Conservation (phyloP, 1,284 basidiomycete species). For the Leccinum brunneo-olivaceum region DNA sequence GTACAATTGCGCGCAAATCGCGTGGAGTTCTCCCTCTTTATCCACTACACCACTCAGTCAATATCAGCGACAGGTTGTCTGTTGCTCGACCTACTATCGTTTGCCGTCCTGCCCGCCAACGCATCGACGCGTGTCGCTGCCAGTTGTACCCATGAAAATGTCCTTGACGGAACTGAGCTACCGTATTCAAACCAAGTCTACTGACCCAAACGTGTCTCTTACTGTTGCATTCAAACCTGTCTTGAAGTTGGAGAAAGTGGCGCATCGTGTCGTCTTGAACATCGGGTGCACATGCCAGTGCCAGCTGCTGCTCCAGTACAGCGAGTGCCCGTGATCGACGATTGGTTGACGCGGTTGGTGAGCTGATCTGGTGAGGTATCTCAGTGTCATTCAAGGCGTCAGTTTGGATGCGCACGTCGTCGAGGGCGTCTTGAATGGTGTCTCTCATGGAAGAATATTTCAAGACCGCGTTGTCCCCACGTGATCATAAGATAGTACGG, state of each 20-base stretch:
- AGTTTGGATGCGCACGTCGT: slow-evolving; percentile 44
- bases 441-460: slow-evolving; percentile 32
- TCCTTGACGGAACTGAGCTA: slow-evolving; percentile 49
- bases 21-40: slow-evolving; percentile 37
- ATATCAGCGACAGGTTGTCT: background rate
- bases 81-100: slow-evolving; percentile 31
- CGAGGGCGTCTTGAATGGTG: slow-evolving; percentile 54
- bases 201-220: slow-evolving; percentile 22
- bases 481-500: slow-evolving; percentile 22
- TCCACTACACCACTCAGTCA: slow-evolving; percentile 31
- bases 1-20: slow-evolving; percentile 43
- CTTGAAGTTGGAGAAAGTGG: slow-evolving; percentile 59
- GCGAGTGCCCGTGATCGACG: slow-evolving; percentile 47
- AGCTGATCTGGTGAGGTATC: slow-evolving; percentile 44
- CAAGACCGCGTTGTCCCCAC: slow-evolving; percentile 17
- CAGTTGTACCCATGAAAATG: slow-evolving; percentile 48
- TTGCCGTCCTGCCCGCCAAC: slow-evolving; percentile 33
- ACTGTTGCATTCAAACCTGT: slow-evolving; percentile 76
- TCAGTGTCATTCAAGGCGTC: slow-evolving; percentile 8
- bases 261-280: slow-evolving; percentile 40
- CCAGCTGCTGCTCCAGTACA: slow-evolving; percentile 54
- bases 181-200: slow-evolving; percentile 3
- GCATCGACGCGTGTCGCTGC: slow-evolving; percentile 38
- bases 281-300: slow-evolving; percentile 41
- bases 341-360: slow-evolving; percentile 47